Evolutionary conservation across 2,329 filamentous ascomycete species (phyloP).

Genomic region (Apiospora phragmitis): DNA sequence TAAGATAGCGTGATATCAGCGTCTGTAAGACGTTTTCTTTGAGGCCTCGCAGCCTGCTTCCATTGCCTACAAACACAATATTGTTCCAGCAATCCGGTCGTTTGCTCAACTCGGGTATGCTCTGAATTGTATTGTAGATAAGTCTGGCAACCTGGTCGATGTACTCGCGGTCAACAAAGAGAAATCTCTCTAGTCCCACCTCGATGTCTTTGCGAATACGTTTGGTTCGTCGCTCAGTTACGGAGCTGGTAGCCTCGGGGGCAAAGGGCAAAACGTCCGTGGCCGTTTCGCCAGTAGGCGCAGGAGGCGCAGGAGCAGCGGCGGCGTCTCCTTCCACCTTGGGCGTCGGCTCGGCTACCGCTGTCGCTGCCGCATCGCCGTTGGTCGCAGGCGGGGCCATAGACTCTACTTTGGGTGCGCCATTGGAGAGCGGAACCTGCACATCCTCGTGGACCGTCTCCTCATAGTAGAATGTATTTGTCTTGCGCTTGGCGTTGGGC

Average conservation of each 20-base stretch:
- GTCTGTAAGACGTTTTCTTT: slow-evolving; percentile 84
- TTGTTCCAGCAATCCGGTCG: slow-evolving; percentile 89
- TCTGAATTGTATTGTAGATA: slow-evolving; percentile 80
- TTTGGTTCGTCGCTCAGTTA: slow-evolving; percentile 50
- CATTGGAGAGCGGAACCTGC: slow-evolving; percentile 34
- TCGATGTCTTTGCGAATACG: slow-evolving; percentile 68
- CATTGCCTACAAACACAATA: slow-evolving; percentile 88
- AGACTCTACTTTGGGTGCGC: slow-evolving; percentile 20
- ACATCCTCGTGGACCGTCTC: slow-evolving; percentile 62
- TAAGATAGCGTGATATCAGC: slow-evolving; percentile 78
- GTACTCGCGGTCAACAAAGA: slow-evolving; percentile 67
- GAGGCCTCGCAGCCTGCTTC: slow-evolving; percentile 72
- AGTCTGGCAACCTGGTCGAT: slow-evolving; percentile 82
- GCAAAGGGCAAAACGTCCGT: slow-evolving; percentile 25
- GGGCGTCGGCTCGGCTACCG: slow-evolving; percentile 21
- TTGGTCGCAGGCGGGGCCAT: slow-evolving; percentile 15
- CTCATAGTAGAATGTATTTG: slow-evolving; percentile 73
- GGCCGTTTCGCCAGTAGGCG: slow-evolving; percentile 18
- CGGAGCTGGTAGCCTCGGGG: slow-evolving; percentile 30
- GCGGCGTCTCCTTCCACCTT: slow-evolving; percentile 21
- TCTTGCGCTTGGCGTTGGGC: slow-evolving; percentile 71
- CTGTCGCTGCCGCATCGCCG: slow-evolving; percentile 18
- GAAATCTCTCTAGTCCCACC: slow-evolving; percentile 75
- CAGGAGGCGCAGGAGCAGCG: slow-evolving; percentile 17
- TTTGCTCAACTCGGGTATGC: slow-evolving; percentile 81